Percentiles rank a stretch among this genome's conserved stretches.
Evolutionary conservation across 2,329 filamentous ascomycete genomes (phyloP).

Genomic region (Clarireedia sp.): DNA sequence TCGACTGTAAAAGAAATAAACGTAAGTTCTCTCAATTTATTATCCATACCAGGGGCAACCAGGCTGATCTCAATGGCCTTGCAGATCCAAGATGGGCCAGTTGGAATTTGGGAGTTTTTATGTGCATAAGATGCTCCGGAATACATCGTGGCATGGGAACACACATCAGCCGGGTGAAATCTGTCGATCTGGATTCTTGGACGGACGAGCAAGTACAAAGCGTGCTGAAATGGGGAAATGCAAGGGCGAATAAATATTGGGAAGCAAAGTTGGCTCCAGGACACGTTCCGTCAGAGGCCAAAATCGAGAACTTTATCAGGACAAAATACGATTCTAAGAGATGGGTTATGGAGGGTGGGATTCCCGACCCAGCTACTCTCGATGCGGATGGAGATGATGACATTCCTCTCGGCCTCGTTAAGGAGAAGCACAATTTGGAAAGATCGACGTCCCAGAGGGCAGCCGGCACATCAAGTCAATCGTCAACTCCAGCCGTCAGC

Average conservation of each 20-base stretch:
- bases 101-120: conserved; percentile 95
- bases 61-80: background rate
- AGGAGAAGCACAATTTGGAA: conserved; percentile 58
- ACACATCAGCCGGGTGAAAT: conserved; percentile 96
- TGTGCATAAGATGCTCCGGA: conserved; percentile 97
- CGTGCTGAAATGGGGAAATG: conserved; percentile 91
- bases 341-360: conserved; percentile 97
- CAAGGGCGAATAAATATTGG: conserved; percentile 97
- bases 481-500: conserved; percentile 25
- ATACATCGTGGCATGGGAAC: conserved; percentile 99
- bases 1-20: conserved; percentile 98
- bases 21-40: conserved; percentile 48
- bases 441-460: conserved; percentile 34
- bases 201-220: conserved; percentile 96
- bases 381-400: conserved; percentile 84
- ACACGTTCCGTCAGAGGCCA: conserved; percentile 89
- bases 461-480: conserved; percentile 21
- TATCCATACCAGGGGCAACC: background rate
- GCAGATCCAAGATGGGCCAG: conserved; percentile 96
- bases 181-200: conserved; percentile 95
- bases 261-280: conserved; percentile 87
- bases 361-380: conserved; percentile 84
- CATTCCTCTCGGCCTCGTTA: conserved; percentile 54
- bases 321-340: conserved; percentile 98
- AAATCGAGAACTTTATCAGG: conserved; percentile 99